Evolutionary conservation across 768 basidiomycete genomes (phyloP).

Genomic region (Leccinum olivaceopallidum): DNA sequence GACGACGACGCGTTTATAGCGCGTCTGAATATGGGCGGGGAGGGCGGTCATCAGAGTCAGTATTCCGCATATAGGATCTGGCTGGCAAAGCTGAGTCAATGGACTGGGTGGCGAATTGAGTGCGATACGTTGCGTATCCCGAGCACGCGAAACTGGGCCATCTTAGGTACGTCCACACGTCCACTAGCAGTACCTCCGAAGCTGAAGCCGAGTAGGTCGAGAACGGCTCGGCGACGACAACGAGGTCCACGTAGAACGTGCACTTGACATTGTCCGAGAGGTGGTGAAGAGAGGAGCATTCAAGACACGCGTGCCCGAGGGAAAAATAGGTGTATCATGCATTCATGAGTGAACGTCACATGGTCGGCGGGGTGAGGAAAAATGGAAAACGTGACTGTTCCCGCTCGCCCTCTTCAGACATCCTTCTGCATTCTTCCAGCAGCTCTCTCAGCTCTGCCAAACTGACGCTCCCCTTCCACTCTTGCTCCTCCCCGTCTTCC

Average conservation of each 20-base stretch:
- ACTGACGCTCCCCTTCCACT: slow-evolving; percentile 26
- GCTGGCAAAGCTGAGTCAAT: slow-evolving; percentile 69
- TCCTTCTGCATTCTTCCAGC: slow-evolving; percentile 56
- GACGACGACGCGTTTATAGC: slow-evolving; percentile 37
- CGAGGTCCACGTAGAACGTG: slow-evolving; percentile 36
- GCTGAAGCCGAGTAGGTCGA: slow-evolving; percentile 22
- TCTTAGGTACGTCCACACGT: slow-evolving; percentile 62
- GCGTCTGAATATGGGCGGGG: slow-evolving; percentile 59
- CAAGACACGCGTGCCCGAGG: slow-evolving; percentile 70
- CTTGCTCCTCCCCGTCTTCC: slow-evolving; percentile 33
- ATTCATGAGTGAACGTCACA: slow-evolving; percentile 1
- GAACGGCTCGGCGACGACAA: slow-evolving; percentile 22
- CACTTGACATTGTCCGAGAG: slow-evolving; percentile 49
- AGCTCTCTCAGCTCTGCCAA: slow-evolving; percentile 53
- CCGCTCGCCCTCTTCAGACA: slow-evolving; percentile 35
- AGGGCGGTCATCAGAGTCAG: slow-evolving; percentile 60
- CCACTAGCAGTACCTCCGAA: neutral
- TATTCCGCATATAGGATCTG: slow-evolving; percentile 88
- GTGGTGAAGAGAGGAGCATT: slow-evolving; percentile 69
- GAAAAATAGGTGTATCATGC: slow-evolving; percentile 43
- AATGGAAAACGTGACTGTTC: slow-evolving; percentile 28
- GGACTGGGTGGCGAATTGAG: slow-evolving; percentile 87
- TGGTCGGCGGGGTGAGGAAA: slow-evolving; percentile 10
- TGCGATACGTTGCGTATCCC: slow-evolving; percentile 87
- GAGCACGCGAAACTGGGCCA: slow-evolving; percentile 91